Percentiles rank a stretch among this genome's conserved stretches.
Conservation (phyloP, 768 basidiomycete genomes). For the Tubosaeta sp. region DNA sequence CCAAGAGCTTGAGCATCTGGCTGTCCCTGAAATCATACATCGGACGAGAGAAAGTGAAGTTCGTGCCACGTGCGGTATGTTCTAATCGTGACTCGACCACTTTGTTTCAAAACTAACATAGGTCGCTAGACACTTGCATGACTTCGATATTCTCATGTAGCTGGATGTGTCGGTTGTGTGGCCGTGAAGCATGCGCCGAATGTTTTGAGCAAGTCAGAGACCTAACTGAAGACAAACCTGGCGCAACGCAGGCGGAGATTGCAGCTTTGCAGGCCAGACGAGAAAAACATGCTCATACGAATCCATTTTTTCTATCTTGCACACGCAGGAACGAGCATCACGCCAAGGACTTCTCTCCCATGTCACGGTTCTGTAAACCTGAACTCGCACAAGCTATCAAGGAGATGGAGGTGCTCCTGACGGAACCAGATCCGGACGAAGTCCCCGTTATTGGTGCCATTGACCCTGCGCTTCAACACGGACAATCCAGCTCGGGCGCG, state of each 20-base stretch:
- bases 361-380: constrained; percentile 65
- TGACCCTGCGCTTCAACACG: constrained; percentile 27
- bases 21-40: constrained; percentile 54
- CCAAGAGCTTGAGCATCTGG: constrained; percentile 60
- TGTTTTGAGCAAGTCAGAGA: constrained; percentile 71
- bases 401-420: constrained; percentile 61
- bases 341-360: constrained; percentile 66
- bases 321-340: constrained; percentile 68
- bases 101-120: constrained; percentile 6
- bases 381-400: constrained; percentile 64
- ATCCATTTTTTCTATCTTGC: constrained; percentile 73
- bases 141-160: constrained; percentile 87
- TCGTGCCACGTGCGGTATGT: constrained; percentile 79
- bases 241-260: constrained; percentile 45
- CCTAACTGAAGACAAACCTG: constrained; percentile 51
- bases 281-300: constrained; percentile 59
- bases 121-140: constrained; percentile 77
- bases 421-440: constrained; percentile 28
- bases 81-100: background rate
- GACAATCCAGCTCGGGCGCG: constrained; percentile 2
- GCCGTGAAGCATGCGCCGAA: constrained; percentile 83
- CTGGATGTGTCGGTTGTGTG: constrained; percentile 90
- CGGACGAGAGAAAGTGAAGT: constrained; percentile 78
- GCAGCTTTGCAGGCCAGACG: constrained; percentile 47
- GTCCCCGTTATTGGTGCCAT: constrained; percentile 21